Evolutionary conservation across 352 stramenopile genomes (phyloP), one percentile per base, ranked within the genome.

Genomic region (Phytophthora cajani): DNA sequence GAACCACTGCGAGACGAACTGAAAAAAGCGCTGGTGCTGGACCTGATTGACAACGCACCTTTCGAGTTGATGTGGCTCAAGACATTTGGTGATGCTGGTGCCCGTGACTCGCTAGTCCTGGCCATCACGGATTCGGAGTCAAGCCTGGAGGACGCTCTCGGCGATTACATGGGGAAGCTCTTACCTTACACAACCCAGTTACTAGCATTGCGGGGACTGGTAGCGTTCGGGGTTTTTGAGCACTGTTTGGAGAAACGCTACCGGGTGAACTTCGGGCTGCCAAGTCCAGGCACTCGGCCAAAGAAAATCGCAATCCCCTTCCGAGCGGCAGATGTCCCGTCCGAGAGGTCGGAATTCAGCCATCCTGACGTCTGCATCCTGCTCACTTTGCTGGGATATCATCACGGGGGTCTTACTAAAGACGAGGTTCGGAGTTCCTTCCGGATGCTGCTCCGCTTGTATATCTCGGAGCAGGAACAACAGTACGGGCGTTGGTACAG

Each of bases 261-360:
- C 60, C 77, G 90, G 17, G 90, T 97, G 0, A 67, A 93, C 40
- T 98, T 88, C 71, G 92, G 91, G 0, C 71, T 97, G 49, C 72
- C 80, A 16, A 44, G 72, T 7, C 56, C 59, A 38, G 67, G 65
- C 1, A 69, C 74, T 0, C 87, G 87, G 27, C 42, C 3, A 0
- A 97, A 97, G 66, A 74, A 77, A 21, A 77, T 98, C 21, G 91
- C 88, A 9, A 89, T 98, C 16, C 93, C 92, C 19, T 98, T 97
- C 61, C 78, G 83, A 61, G 90, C 85, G 16, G 88, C 88, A 3
- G 89, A 97, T 71, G 88, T 95, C 10, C 92, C 91, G 8, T 81
- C 86, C 4, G 80, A 94, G 30, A 75, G 90, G 3, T 86, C 85
- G 3, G 93, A 98, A 66, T 98, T 97, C 75, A 92, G 86, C 46